Evolutionary conservation across 139 green algal genomes (phyloP).

Genomic region (Chlorella sorokiniana): DNA sequence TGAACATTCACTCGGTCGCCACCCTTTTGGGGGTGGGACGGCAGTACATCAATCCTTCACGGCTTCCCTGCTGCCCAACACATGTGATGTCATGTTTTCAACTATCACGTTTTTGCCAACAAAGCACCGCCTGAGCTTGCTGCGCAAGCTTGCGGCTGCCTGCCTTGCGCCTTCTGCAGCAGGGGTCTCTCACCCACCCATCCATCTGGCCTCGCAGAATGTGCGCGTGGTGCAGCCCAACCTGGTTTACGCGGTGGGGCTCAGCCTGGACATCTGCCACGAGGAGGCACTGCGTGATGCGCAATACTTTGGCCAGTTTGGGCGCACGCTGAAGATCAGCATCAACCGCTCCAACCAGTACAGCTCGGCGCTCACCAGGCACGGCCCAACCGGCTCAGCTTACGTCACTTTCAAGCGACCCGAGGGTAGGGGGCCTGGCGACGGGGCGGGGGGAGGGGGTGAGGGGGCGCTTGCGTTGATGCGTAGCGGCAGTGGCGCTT

Average conservation of each 20-base stretch:
- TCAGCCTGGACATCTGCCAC: slow-evolving; percentile 79
- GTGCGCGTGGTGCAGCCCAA: slow-evolving; percentile 92
- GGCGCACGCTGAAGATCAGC: slow-evolving; percentile 65
- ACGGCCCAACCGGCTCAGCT: slow-evolving; percentile 73
- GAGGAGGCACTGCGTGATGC: slow-evolving; percentile 72
- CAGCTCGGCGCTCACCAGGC: slow-evolving; percentile 33
- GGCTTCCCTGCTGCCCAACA: too few species aligned
- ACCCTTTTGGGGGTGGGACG: too few species aligned
- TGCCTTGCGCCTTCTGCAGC: neutral
- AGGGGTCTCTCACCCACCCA: neutral
- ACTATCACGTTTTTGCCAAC: neutral
- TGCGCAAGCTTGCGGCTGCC: neutral
- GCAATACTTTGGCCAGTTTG: slow-evolving; percentile 88
- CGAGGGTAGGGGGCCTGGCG: slow-evolving; percentile 2
- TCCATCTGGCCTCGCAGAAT: slow-evolving; percentile 56
- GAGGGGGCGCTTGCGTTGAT: too few species aligned
- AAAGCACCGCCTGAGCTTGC: too few species aligned
- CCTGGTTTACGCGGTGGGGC: slow-evolving; percentile 90
- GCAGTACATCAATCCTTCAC: too few species aligned
- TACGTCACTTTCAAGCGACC: slow-evolving; percentile 85
- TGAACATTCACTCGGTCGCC: too few species aligned
- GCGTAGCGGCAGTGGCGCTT: too few species aligned
- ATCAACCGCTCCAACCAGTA: slow-evolving; percentile 69
- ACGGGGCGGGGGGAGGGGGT: neutral
- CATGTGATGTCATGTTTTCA: too few species aligned